These are phyloP conservation scores for Globisporangium radiosum DNA, from an alignment of 352 stramenopile genomes.

Conservation along the genomic window DNA sequence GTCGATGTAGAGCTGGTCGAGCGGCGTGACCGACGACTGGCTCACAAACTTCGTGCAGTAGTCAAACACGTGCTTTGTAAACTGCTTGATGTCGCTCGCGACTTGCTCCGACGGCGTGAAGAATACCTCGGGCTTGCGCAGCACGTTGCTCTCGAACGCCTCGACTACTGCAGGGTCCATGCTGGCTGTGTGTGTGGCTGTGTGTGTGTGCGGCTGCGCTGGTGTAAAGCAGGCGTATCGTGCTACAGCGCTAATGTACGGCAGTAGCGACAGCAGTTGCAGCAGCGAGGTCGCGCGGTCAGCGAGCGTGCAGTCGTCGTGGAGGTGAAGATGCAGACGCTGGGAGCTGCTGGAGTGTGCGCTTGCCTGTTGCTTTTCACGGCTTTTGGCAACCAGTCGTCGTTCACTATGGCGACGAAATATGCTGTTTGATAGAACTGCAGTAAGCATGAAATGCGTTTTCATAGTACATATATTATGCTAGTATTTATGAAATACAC, in stretches of 20 bases:
- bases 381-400: not conserved
- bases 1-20: conserved; percentile 78
- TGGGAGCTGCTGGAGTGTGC: not conserved
- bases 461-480: not conserved
- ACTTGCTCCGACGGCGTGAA: conserved; percentile 70
- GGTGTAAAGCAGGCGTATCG: not conserved
- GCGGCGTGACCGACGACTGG: conserved; percentile 29
- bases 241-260: not conserved
- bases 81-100: conserved; percentile 53
- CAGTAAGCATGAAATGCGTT: not conserved
- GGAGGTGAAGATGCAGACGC: not conserved
- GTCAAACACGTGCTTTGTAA: conserved; percentile 81
- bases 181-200: not conserved
- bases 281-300: not conserved
- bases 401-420: not conserved
- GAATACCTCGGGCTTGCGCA: conserved; percentile 75
- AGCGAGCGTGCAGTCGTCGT: not conserved
- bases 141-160: conserved; percentile 61
- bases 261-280: not conserved
- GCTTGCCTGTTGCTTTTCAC: not conserved
- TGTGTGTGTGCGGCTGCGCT: not conserved
- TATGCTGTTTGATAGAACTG: too few relatives aligned
- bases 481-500: not conserved
- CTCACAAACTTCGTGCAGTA: conserved; percentile 56
- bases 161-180: conserved; percentile 60